Base-by-base conservation (phyloP, 202 grass and related monocot species). In the Schoenoplectus tabernaemontani region DNA sequence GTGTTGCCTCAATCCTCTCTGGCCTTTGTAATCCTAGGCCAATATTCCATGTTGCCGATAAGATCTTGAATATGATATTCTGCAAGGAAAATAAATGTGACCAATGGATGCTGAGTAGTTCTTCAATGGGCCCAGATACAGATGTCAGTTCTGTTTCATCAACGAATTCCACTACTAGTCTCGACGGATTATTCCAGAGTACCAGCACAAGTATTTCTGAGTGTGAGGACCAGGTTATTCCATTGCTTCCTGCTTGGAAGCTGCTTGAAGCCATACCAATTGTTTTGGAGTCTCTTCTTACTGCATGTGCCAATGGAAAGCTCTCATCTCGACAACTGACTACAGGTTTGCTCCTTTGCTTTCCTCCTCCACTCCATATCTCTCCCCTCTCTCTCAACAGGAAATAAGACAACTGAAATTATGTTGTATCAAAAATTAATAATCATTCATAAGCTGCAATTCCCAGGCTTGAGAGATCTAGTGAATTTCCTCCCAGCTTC, bases 401-500 rank as follows among this genome's bases (percentile, higher is more conserved):
- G n/a, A n/a, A n/a, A n/a, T n/a, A n/a, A n/a, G n/a, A n/a, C n/a
- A n/a, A n/a, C n/a, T n/a, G n/a, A n/a, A n/a, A n/a, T n/a, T n/a
- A n/a, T n/a, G n/a, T n/a, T n/a, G n/a, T n/a, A n/a, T n/a, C n/a
- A n/a, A n/a, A n/a, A n/a, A n/a, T n/a, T n/a, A n/a, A n/a, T n/a
- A n/a, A n/a, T n/a, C n/a, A n/a, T n/a, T n/a, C n/a, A n/a, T n/a
- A 19, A 47, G 34, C 61, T 77, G 56, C 6, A 28, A 32, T 36
- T 24, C 93, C 47, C 65, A 97, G 93, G 93, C 62, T 85, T 97
- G 83, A 88, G 91, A 72, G 91, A 93, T 88, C 89, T 97, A 3
- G 91, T 91, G 79, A 89, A 91, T 41, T 93, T 97, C 66, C 81
- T 97, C 47, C 93, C 93, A 66, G 93, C 93, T 87, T 97, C 93